These are phyloP conservation scores for Verruconis gallopava DNA, from an alignment of 2,329 filamentous ascomycete genomes.

Conservation along the genomic window DNA sequence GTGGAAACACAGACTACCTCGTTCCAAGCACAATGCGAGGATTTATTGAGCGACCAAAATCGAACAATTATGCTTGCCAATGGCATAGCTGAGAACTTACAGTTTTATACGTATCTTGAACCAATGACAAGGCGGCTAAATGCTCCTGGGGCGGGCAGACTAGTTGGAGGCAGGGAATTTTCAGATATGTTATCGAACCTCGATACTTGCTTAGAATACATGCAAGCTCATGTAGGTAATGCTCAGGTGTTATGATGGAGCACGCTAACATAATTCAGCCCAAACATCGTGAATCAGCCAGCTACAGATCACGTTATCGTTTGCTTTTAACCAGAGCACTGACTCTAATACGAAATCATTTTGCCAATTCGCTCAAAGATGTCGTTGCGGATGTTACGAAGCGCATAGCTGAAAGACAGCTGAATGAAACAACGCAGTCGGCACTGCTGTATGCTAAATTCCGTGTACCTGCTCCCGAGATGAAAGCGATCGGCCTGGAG, in stretches of 20 bases:
- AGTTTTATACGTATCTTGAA: constrained; percentile 90
- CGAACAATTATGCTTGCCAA: constrained; percentile 68
- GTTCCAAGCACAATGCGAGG: constrained; percentile 86
- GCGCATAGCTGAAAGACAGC: constrained; percentile 51
- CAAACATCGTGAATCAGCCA: constrained; percentile 73
- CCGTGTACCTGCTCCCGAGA: constrained; percentile 49
- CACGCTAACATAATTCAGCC: constrained; percentile 36
- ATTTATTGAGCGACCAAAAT: constrained; percentile 68
- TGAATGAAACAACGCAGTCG: constrained; percentile 60
- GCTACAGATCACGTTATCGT: constrained; percentile 78
- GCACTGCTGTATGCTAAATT: constrained; percentile 61
- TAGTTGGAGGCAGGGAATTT: constrained; percentile 76
- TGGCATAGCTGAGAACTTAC: constrained; percentile 76
- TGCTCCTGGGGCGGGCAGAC: constrained; percentile 73
- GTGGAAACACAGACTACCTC: constrained; percentile 87
- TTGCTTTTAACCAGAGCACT: constrained; percentile 60
- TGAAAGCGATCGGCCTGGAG: constrained; percentile 53
- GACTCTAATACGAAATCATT: constrained; percentile 54
- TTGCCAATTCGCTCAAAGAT: constrained; percentile 49
- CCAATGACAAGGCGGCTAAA: constrained; percentile 82
- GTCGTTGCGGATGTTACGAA: constrained; percentile 49
- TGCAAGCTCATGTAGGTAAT: constrained; percentile 65
- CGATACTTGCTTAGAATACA: constrained; percentile 85
- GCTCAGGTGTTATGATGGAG: neutral
- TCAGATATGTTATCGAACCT: constrained; percentile 77